phyloP scores from a whole-genome alignment of 805 yeast genomes.

The Tetrapisispora namnaoensis region DNA sequence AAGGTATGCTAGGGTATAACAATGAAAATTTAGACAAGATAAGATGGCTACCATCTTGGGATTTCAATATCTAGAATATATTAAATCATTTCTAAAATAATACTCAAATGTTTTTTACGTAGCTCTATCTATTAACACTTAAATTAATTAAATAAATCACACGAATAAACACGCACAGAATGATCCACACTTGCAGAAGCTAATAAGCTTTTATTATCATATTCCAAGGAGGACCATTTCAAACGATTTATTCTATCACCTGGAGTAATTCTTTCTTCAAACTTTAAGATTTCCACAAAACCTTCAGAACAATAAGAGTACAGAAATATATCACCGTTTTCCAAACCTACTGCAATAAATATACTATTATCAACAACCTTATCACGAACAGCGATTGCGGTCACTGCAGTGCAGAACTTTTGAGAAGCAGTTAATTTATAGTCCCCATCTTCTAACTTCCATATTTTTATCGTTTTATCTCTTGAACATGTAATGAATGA shows the following conservation, averaged over 20 bases:
- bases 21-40: conserved; percentile 37
- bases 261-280: conserved; percentile 42
- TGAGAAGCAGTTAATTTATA: conserved; percentile 32
- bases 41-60: conserved; percentile 50
- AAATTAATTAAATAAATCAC: conserved; percentile 5
- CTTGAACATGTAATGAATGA: conserved; percentile 79
- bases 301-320: conserved; percentile 30
- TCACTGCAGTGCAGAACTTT: conserved; percentile 50
- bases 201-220: conserved; percentile 29
- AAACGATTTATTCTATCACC: conserved; percentile 53
- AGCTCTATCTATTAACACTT: neutral
- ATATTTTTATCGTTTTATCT: conserved; percentile 68
- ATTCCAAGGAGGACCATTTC: conserved; percentile 38
- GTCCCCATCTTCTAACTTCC: conserved; percentile 39
- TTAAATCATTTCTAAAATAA: neutral
- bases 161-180: conserved; percentile 37
- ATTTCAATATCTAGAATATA: conserved; percentile 25
- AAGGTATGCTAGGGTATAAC: conserved; percentile 65
- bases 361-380: conserved; percentile 23
- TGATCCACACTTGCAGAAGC: conserved; percentile 58
- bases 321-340: conserved; percentile 49
- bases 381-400: conserved; percentile 50
- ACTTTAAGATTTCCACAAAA: conserved; percentile 23
- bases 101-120: neutral
- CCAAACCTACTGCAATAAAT: conserved; percentile 57